Evolutionary conservation across 164 flowering plant species (phyloP).

Genomic region (Macadamia integrifolia): DNA sequence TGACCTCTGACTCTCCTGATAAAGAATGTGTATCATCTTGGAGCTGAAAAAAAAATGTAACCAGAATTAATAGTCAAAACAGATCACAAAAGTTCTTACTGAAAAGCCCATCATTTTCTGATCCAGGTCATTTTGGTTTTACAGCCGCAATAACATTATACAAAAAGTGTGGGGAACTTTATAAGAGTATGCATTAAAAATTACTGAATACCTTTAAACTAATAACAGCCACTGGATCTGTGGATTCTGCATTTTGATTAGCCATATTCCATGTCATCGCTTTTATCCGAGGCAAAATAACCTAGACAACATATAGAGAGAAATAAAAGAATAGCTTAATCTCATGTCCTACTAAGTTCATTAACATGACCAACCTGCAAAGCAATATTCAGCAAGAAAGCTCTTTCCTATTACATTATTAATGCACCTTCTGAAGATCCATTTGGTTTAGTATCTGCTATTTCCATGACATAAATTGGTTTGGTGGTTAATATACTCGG

Average conservation of each 20-base stretch:
- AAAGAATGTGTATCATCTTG: slow-evolving; percentile 39
- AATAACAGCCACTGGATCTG: slow-evolving; percentile 41
- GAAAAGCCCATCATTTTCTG: background rate
- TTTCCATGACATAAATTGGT: background rate
- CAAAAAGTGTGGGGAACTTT: background rate
- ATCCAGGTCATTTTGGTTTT: background rate
- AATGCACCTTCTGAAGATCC: too few relatives aligned
- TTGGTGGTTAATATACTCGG: background rate
- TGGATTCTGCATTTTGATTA: slow-evolving; percentile 27
- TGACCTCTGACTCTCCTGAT: slow-evolving; percentile 44
- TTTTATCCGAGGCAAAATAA: slow-evolving; percentile 41
- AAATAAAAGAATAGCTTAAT: background rate
- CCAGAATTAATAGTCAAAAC: background rate
- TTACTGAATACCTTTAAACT: slow-evolving; percentile 25
- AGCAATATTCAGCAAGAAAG: background rate
- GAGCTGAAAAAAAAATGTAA: slow-evolving; percentile 35
- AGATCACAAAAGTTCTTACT: background rate
- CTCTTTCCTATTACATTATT: background rate
- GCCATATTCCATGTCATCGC: slow-evolving; percentile 66
- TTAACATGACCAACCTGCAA: background rate
- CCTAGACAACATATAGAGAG: slow-evolving; percentile 22
- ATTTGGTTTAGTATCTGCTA: background rate
- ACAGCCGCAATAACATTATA: background rate
- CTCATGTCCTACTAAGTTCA: background rate
- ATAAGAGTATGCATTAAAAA: background rate